These are phyloP conservation scores for Cladosporium colombiae DNA, from an alignment of 2,329 filamentous ascomycete genomes.

Conservation along the genomic window DNA sequence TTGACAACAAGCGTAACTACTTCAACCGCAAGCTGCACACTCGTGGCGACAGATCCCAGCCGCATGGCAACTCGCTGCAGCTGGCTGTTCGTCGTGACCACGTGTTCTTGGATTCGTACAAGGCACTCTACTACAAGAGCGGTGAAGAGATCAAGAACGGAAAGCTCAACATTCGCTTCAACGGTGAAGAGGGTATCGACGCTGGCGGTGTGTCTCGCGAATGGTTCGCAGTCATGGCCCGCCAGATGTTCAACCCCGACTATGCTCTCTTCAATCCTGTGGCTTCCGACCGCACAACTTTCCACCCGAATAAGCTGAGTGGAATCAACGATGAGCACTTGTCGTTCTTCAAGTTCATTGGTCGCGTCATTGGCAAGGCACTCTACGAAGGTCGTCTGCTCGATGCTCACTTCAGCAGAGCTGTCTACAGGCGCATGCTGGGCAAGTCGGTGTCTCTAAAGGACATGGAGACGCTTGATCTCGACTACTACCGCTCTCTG, in stretches of 20 bases:
- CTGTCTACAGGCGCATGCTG: slow-evolving; percentile 96
- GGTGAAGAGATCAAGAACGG: slow-evolving; percentile 99
- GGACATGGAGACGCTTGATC: slow-evolving; percentile 98
- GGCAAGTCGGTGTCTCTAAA: slow-evolving; percentile 95
- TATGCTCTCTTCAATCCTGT: slow-evolving; percentile 96
- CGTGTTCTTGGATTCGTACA: slow-evolving; percentile 98
- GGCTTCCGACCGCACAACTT: slow-evolving; percentile 94
- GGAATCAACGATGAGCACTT: slow-evolving; percentile 93
- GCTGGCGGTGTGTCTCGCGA: slow-evolving; percentile 96
- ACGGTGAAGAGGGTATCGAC: slow-evolving; percentile 95
- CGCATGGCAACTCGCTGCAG: slow-evolving; percentile 75
- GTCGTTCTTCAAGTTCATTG: slow-evolving; percentile 99
- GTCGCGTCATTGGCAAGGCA: slow-evolving; percentile 96
- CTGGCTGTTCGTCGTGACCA: slow-evolving; percentile 88
- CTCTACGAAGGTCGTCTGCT: slow-evolving; percentile 93
- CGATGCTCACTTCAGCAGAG: slow-evolving; percentile 98
- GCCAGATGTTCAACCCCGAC: slow-evolving; percentile 98
- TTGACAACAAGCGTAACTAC: slow-evolving; percentile 99
- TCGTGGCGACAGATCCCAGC: slow-evolving; percentile 68
- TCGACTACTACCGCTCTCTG: slow-evolving; percentile 98
- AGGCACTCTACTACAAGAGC: slow-evolving; percentile 94
- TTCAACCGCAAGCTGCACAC: slow-evolving; percentile 92
- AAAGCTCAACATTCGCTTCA: slow-evolving; percentile 96
- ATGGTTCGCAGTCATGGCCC: slow-evolving; percentile 97
- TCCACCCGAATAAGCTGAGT: slow-evolving; percentile 95